Conservation (phyloP, 2,329 filamentous ascomycete species). For the Aschersonia sp. region DNA sequence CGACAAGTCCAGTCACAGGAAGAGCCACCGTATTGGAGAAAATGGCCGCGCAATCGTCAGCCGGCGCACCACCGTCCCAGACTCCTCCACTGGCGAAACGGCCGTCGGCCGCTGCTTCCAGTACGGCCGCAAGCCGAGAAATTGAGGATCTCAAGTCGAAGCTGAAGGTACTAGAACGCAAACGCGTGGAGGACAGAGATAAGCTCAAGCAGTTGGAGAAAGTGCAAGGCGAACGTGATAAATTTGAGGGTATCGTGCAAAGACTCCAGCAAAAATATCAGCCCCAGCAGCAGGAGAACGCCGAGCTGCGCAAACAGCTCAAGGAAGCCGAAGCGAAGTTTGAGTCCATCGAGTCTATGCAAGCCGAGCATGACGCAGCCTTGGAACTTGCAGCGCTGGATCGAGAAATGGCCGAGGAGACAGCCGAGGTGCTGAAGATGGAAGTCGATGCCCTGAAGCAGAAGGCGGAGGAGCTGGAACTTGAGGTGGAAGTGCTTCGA, state of each 20-base stretch:
- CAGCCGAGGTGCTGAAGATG: conserved; percentile 63
- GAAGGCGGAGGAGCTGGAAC: conserved; percentile 68
- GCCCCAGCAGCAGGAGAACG: conserved; percentile 66
- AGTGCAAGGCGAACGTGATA: conserved; percentile 60
- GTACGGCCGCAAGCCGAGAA: conserved; percentile 44
- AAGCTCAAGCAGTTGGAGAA: conserved; percentile 67
- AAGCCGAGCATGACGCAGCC: conserved; percentile 68
- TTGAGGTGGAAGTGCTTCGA: conserved; percentile 74
- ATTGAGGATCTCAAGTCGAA: conserved; percentile 84
- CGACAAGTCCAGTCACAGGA: conserved; percentile 34
- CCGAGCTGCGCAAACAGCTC: conserved; percentile 59
- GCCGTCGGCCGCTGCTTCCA: conserved; percentile 21
- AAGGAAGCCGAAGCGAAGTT: conserved; percentile 61
- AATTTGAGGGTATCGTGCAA: conserved; percentile 72
- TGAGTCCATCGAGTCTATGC: conserved; percentile 51
- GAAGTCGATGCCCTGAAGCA: conserved; percentile 66
- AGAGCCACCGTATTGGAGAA: conserved; percentile 37
- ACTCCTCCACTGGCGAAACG: conserved; percentile 17
- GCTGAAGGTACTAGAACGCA: conserved; percentile 74
- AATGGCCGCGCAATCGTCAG: conserved; percentile 25
- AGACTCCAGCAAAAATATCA: conserved; percentile 85
- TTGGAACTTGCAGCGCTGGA: conserved; percentile 82
- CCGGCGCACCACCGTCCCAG: conserved; percentile 8
- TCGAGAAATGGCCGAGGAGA: conserved; percentile 92
- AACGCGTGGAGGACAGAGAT: conserved; percentile 71